Evolutionary conservation across 2,329 filamentous ascomycete genomes (phyloP).

Genomic region (Ophiostoma australiae): DNA sequence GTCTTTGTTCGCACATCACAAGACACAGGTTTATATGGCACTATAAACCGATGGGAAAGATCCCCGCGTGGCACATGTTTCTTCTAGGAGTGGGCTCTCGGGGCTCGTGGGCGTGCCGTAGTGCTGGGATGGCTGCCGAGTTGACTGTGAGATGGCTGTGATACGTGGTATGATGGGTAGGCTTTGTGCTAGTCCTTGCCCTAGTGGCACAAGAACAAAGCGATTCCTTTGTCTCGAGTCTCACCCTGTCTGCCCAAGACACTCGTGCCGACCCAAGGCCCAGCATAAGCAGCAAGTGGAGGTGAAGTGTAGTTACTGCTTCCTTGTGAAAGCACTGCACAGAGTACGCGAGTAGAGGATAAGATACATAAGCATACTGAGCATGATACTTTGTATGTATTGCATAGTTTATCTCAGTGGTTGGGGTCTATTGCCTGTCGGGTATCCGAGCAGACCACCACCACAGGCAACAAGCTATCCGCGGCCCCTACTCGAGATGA

Average conservation of each 20-base stretch:
- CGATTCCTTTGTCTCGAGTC: constrained; percentile 8
- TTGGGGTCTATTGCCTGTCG: no score
- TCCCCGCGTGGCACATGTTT: constrained; percentile 3
- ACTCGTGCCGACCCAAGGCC: constrained; percentile 12
- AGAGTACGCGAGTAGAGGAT: no score
- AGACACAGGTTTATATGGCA: background rate
- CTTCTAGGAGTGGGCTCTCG: background rate
- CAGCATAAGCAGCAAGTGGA: background rate
- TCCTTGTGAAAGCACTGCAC: no score
- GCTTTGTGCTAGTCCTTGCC: background rate
- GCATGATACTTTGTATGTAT: no score
- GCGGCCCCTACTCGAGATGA: background rate
- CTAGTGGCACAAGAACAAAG: background rate
- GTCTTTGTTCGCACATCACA: background rate
- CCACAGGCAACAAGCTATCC: no score
- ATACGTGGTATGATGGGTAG: background rate
- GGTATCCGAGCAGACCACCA: no score
- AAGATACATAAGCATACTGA: no score
- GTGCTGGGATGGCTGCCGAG: background rate
- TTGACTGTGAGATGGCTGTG: no score
- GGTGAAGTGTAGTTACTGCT: background rate
- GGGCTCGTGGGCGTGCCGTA: background rate
- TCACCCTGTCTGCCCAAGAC: background rate
- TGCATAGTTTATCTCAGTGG: no score
- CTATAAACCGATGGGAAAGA: background rate